phyloP scores from a whole-genome alignment of 768 basidiomycete genomes.

The Rossbeevera mucosa region DNA sequence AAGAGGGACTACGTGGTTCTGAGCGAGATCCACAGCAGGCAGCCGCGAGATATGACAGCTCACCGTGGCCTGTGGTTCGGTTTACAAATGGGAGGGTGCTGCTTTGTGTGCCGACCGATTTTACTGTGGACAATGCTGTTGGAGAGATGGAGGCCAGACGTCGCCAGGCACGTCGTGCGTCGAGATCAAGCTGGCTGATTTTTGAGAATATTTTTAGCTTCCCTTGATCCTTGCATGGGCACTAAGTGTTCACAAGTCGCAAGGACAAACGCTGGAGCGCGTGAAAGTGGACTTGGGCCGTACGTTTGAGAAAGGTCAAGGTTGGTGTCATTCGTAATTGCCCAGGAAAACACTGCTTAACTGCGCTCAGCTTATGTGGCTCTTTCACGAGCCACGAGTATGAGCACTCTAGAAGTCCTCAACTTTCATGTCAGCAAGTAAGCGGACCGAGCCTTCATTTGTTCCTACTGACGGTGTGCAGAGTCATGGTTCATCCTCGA shows the following conservation, averaged over 20 bases:
- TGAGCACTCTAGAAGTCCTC: conserved; percentile 59
- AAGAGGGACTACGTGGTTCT: conserved; percentile 31
- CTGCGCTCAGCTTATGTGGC: conserved; percentile 56
- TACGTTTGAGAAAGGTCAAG: conserved; percentile 81
- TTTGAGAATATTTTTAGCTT: conserved; percentile 35
- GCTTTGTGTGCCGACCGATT: conserved; percentile 52
- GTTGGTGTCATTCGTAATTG: conserved; percentile 29
- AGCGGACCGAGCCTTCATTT: conserved; percentile 12
- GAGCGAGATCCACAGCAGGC: conserved; percentile 19
- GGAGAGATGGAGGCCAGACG: conserved; percentile 58
- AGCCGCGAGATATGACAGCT: conserved; percentile 19
- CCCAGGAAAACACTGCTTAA: background rate
- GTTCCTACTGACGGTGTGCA: conserved; percentile 23
- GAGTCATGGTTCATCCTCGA: conserved; percentile 60
- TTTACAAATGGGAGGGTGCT: conserved; percentile 48
- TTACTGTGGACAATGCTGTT: conserved; percentile 57
- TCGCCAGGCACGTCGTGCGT: conserved; percentile 42
- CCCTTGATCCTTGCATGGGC: conserved; percentile 81
- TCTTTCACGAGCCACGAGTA: conserved; percentile 66
- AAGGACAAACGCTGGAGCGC: conserved; percentile 83
- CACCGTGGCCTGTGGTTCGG: conserved; percentile 56
- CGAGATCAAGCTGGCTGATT: background rate
- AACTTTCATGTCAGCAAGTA: conserved; percentile 60
- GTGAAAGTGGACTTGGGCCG: conserved; percentile 74
- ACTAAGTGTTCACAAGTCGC: conserved; percentile 83